Evolutionary conservation across 2,329 filamentous ascomycete species (phyloP).

Genomic region (Fusarium sp.): DNA sequence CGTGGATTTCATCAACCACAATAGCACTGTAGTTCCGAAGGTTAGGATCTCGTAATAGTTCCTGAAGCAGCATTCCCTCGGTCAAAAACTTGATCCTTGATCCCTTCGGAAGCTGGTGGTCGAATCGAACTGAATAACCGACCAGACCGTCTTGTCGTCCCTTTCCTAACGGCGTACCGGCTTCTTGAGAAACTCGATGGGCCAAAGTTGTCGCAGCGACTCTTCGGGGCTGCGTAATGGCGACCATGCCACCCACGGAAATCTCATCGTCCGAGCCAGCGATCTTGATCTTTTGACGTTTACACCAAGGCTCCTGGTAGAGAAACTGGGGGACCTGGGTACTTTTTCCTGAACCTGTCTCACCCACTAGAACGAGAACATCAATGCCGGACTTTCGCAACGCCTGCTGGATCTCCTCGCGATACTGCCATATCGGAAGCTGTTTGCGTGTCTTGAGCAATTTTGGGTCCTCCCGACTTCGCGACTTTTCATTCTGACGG

Average conservation of each 20-base stretch:
- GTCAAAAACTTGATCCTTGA: constrained; percentile 94
- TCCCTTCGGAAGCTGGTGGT: constrained; percentile 84
- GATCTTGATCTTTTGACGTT: constrained; percentile 66
- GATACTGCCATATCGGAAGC: constrained; percentile 84
- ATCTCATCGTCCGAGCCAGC: constrained; percentile 56
- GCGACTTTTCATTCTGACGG: constrained; percentile 27
- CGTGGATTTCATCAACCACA: constrained; percentile 96
- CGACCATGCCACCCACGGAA: constrained; percentile 81
- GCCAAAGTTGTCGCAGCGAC: constrained; percentile 95
- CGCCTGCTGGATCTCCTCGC: constrained; percentile 74
- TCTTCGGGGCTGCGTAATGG: constrained; percentile 92
- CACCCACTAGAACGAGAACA: constrained; percentile 87
- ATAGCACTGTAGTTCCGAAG: constrained; percentile 89
- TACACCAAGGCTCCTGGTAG: constrained; percentile 82
- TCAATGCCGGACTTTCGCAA: constrained; percentile 70
- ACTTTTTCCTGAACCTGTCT: constrained; percentile 96
- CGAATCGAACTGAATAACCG: constrained; percentile 95
- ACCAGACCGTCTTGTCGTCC: constrained; percentile 66
- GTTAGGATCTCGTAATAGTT: constrained; percentile 86
- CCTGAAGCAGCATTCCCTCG: constrained; percentile 95
- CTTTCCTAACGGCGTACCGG: constrained; percentile 65
- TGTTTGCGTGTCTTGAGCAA: constrained; percentile 68
- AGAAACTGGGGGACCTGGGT: constrained; percentile 96
- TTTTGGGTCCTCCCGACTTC: constrained; percentile 48
- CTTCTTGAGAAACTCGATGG: constrained; percentile 85